A percentile compares a stretch with the other conserved stretches of the same genome.
Conservation (phyloP, 78 protist species). For the slime mould (Dictyostelium discoideum) region DNA sequence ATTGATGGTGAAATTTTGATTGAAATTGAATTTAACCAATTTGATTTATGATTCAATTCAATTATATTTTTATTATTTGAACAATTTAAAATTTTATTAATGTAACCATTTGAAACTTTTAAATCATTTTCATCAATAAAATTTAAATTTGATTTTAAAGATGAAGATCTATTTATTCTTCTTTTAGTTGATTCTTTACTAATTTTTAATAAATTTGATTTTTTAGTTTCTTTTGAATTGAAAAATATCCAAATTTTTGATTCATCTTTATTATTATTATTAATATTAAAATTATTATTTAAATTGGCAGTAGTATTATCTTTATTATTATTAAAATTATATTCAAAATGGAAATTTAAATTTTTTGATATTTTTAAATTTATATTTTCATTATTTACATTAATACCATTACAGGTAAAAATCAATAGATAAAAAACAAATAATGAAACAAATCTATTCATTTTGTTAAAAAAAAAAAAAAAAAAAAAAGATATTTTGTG, state of each 20-base stretch:
- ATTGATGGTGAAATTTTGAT: not conserved
- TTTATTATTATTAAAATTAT: not conserved
- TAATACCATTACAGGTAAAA: not conserved
- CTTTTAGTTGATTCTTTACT: not conserved
- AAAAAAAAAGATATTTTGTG: not conserved
- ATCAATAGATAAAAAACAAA: not conserved
- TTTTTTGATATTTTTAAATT: constrained; percentile 1
- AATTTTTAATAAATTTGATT: not conserved
- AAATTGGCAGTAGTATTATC: not conserved
- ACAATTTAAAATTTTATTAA: constrained; percentile 8
- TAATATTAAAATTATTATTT: not conserved
- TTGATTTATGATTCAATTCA: constrained; percentile 3
- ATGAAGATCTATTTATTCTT: not conserved
- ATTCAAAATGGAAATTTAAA: not conserved
- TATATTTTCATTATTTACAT: not conserved
- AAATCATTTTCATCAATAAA: constrained; percentile 13
- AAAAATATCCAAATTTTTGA: not conserved
- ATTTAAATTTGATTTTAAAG: not conserved
- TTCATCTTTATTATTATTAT: not conserved
- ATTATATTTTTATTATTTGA: not conserved
- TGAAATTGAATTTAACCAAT: constrained; percentile 63
- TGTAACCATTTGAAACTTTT: not conserved
- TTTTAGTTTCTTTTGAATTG: not conserved
- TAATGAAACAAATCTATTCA: not conserved
- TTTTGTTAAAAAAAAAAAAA: not conserved